A percentile compares a stretch with the other conserved stretches of the same genome.
These are phyloP conservation scores for Tetracladium maxilliforme DNA, from an alignment of 2,329 filamentous ascomycete species.

Conservation along the genomic window DNA sequence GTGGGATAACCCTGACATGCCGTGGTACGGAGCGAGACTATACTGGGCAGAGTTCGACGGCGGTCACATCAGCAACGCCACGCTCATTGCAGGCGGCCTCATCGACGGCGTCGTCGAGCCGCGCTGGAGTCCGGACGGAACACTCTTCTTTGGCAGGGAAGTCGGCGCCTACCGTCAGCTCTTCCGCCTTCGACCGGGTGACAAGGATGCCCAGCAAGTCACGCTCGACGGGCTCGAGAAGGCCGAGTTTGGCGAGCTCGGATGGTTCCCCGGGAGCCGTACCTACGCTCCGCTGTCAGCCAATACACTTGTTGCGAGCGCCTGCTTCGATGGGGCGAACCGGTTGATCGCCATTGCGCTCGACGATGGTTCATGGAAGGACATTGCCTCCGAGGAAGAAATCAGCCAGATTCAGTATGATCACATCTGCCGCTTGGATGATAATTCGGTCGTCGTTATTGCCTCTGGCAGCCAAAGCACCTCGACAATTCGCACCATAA, in stretches of 20 bases:
- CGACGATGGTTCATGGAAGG: no score
- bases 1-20: conserved; percentile 38
- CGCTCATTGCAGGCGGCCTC: conserved; percentile 23
- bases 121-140: conserved; percentile 32
- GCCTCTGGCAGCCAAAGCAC: conserved; percentile 5
- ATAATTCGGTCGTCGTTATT: not conserved
- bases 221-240: conserved; percentile 21
- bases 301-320: conserved; percentile 18
- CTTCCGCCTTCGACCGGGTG: conserved; percentile 19
- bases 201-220: conserved; percentile 13
- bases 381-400: no score
- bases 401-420: no score
- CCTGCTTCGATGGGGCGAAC: no score
- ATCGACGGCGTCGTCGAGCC: conserved; percentile 30
- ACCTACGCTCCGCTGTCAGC: conserved; percentile 22
- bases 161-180: conserved; percentile 29
- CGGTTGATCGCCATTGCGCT: no score
- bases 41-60: conserved; percentile 25
- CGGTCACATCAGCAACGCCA: conserved; percentile 15
- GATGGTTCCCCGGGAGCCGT: conserved; percentile 18
- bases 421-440: no score
- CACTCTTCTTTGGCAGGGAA: conserved; percentile 32
- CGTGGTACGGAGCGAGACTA: conserved; percentile 30
- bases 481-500: not conserved
- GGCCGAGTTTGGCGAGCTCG: conserved; percentile 21